Base-by-base conservation (phyloP, 345 rosid genomes). In the Eutrema heterophyllum region DNA sequence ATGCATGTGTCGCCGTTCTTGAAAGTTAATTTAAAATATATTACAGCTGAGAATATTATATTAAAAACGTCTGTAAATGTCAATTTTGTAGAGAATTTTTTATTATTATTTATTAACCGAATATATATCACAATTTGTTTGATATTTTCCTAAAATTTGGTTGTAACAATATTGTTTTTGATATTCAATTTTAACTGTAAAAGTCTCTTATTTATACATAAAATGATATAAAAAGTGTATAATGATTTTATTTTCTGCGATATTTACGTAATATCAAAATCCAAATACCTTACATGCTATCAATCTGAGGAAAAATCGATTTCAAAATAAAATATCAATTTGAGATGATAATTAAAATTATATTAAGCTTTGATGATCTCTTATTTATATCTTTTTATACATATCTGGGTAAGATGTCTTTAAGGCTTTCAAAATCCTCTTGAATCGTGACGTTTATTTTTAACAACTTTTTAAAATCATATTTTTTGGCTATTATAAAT, bases 361-460 rank as follows among this genome's bases (percentile, higher is more conserved):
- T 5, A 54, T 14, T 36, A 14, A 13, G 36, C 18, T 40, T 26
- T 13, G 0, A 53, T 29, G 58, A 27, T 52, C 5, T 27, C 56
- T 13, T 7, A 13, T 26, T 26, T 13, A 29, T 13, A 12, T 52
- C 3, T 52, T 14, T 9, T 24, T 24, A 4, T 9, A 48, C n/a
- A 46, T 7, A 7, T 21, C 0, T 35, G n/a, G 56, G 33, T 51
- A 12, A 51, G n/a, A 52, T 52, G 16, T 27, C 5, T 41, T 18
- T 30, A 54, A 56, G 45, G 33, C 56, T 44, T 33, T 70, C 15
- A 45, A 46, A 24, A 45, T 33, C 66, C 45, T 58, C 56, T 35
- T 58, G 29, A 21, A 56, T 33, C 38, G 46, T 45, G 65, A 57
- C 65, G 65, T 69, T 49, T 69, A 56, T 36, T 35, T 50, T 65